Evolutionary conservation across 139 green algal genomes (phyloP).

Genomic region (Closterium sp.): DNA sequence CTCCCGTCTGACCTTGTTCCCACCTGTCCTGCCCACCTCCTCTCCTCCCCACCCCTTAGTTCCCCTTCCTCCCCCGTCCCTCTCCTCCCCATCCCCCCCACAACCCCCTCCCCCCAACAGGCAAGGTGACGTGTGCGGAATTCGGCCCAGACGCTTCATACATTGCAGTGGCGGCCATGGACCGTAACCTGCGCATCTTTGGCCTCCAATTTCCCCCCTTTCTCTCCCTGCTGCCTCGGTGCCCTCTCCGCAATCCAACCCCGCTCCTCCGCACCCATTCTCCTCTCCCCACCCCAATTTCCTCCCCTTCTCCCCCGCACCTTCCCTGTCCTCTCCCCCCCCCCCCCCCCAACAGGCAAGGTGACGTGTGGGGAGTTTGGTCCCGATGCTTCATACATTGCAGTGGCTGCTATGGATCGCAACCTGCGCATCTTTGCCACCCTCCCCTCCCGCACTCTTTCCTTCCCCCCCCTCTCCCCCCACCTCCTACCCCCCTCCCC

Average conservation of each 20-base stretch:
- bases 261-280: too few species aligned
- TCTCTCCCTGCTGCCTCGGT: too few species aligned
- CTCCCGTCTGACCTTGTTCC: too few species aligned
- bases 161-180: constrained; percentile 26
- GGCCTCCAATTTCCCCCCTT: background rate
- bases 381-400: constrained; percentile 35
- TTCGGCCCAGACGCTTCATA: constrained; percentile 45
- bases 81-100: background rate
- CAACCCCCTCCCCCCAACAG: too few species aligned
- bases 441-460: background rate
- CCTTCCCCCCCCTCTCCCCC: background rate
- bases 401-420: background rate
- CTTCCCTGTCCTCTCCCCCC: background rate
- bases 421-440: constrained; percentile 49
- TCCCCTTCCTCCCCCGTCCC: background rate
- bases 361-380: constrained; percentile 47
- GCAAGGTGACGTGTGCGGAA: constrained; percentile 32
- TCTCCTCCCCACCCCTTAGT: background rate
- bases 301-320: too few species aligned
- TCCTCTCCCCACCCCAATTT: too few species aligned
- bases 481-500: background rate
- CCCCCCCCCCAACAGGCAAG: background rate
- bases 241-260: too few species aligned
- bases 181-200: constrained; percentile 19
- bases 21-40: background rate